Base-by-base conservation (phyloP, 257 asterid genomes). In the Nicotiana knightiana region DNA sequence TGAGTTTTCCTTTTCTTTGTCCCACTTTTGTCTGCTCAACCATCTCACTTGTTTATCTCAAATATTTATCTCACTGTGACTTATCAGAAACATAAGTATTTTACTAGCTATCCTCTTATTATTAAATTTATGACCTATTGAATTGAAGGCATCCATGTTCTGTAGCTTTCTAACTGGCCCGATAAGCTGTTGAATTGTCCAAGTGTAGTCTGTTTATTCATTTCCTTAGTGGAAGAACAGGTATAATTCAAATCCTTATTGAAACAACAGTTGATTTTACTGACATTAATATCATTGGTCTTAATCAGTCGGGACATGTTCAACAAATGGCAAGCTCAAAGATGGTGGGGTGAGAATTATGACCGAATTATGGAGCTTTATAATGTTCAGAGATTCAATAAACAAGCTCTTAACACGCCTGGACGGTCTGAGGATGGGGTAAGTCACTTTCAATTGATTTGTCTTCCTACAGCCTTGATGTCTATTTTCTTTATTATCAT, bases 311-410 rank as follows among this genome's bases (percentile, higher is more conserved):
- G 98, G 51, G 98, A 94, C 76, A 91, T 91, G 94, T 94, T 92
- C 82, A 85, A 90, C 88, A 94, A 91, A 81, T 92, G 96, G 95
- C 90, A 94, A 91, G 98, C 97, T 58, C 98, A 94, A 79, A 87
- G 95, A 81, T 92, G 97, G 98, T 92, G 97, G 97, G 97, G 91
- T 1, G 98, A 94, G 82, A 94, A 94, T 53, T 94, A 88, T 58
- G 98, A 94, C 76, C 85, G 95, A 71, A 92, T 94, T 80, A 92
- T 92, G 97, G 98, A 94, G 91, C 93, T 94, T 2, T 92, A 94
- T 83, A 94, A 94, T 75, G 97, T 94, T 62, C 97, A 91, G 87
- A 92, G 87, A 88, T 94, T 94, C 89, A 93, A 94, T 30, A 91
- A 85, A 86, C 98, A 93, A 87, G 97, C 93, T 48, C 87, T 90